Base-by-base conservation (phyloP, 768 basidiomycete genomes). In the Russula earlei region DNA sequence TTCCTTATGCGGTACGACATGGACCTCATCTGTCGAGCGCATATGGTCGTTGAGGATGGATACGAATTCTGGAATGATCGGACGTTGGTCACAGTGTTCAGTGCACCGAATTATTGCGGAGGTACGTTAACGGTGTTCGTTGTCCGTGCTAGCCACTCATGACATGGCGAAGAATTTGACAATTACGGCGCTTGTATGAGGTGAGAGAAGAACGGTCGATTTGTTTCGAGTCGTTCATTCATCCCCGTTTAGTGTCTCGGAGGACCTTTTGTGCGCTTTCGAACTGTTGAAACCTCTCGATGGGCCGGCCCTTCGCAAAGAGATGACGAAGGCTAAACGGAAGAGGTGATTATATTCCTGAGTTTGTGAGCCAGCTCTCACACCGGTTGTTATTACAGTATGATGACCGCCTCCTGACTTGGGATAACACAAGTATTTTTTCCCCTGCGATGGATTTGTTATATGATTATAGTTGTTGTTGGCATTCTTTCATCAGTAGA, bases 1-100 rank as follows among this genome's bases (percentile, higher is more conserved):
- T 97, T 98, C 76, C 74, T 98, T 54, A 83, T 85, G 62, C 83
- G 87, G 60, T 93, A 94, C 67, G 95, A 99, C 71, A 97, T 99
- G 88, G 95, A 99, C 72, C 78, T 99, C 61, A 98, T 99, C 72
- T 98, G 96, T 75, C 86, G 96, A 48, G 96, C 96, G 48, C 96
- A 99, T 72, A 98, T 98, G 96, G 96, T 99, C 43, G 96, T 99
- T 60, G 96, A 99, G 69, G 91, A 94, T 66, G 95, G 95, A 8
- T 97, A 98, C 67, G 96, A 99, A 74, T 99, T 99, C 68, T 99
- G 96, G 91, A 97, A 98, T 65, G 96, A 99, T 66, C 82, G 96
- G 63, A 97, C 96, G 46, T 73, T 99, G 63, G 96, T 99, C 51
- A 99, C 96, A 1, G 93, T 99, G 53, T 99, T 99, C 72, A 95